Percentiles rank a stretch among this genome's conserved stretches.
Conservation (phyloP, 768 basidiomycete species). For the Mycena alexandri region DNA sequence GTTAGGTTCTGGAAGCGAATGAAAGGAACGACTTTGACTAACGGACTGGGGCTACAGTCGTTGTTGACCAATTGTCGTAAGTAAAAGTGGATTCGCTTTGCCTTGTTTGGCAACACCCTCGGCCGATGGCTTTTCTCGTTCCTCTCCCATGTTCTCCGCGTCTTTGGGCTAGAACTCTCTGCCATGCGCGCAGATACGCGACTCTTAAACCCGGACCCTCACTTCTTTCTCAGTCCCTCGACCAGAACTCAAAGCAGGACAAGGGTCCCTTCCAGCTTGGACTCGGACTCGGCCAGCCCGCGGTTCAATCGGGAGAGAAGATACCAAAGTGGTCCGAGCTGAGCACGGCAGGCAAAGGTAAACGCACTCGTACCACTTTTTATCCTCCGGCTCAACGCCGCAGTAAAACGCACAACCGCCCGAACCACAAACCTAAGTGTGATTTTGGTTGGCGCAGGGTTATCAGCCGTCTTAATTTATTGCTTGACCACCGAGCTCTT, state of each 20-base stretch:
- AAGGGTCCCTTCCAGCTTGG: constrained; percentile 87
- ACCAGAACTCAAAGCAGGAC: constrained; percentile 64
- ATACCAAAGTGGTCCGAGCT: constrained; percentile 86
- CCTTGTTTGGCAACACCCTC: not conserved
- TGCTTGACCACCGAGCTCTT: constrained; percentile 87
- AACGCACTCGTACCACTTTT: constrained; percentile 32
- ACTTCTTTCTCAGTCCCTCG: constrained; percentile 73
- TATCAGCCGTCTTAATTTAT: constrained; percentile 82
- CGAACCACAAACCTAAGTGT: constrained; percentile 66
- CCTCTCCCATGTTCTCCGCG: constrained; percentile 19
- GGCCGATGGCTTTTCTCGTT: constrained; percentile 18
- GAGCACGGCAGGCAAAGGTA: constrained; percentile 82
- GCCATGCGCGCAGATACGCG: constrained; percentile 52
- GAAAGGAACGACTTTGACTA: constrained; percentile 15
- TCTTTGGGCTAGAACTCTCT: constrained; percentile 28
- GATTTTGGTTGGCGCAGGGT: constrained; percentile 81
- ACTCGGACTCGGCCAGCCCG: constrained; percentile 71
- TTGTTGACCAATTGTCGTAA: constrained; percentile 1
- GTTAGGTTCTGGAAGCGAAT: constrained; percentile 25
- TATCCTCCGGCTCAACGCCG: constrained; percentile 5
- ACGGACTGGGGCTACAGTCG: constrained; percentile 26
- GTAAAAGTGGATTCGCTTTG: not conserved
- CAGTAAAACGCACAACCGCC: constrained; percentile 64
- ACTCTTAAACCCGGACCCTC: constrained; percentile 60
- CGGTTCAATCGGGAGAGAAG: constrained; percentile 65